Base-by-base conservation (phyloP, 257 asterid genomes). In the Misopates orontium region DNA sequence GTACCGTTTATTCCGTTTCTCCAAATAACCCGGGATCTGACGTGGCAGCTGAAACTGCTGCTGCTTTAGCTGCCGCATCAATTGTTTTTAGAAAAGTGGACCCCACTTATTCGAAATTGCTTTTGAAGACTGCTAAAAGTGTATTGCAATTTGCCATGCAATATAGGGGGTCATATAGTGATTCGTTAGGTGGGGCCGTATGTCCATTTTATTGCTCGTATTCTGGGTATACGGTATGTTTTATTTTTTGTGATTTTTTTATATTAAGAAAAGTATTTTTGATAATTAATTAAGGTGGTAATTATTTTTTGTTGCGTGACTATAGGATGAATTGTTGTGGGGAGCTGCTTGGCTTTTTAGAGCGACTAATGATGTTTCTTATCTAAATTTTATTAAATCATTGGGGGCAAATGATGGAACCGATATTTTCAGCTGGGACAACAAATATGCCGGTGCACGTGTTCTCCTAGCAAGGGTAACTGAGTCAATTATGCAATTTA, bases 31-130 rank as follows among this genome's bases (percentile, higher is more conserved):
- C 96, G 0, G 98, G 98, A 7, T 87, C 98, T 0, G 98, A 91
- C 40, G 96, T 91, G 3, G 96, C 98, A 0, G 98, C 80, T 4
- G 98, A 91, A 71, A 91, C 95, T 1, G 96, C 98, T 0, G 96
- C 98, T 0, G 96, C 98, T 4, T 69, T 91, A 55, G 98, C 98
- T 0, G 86, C 98, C 0, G 98, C 98, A 6, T 89, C 98, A 7
- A 21, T 91, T 12, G 98, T 87, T 20, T 91, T 91, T 67, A 75
- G 86, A 25, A 75, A 54, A 23, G 83, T 62, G 6, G 96, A 91
- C 50, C 77, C 73, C 0, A n/a, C 3, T 1, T 91, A 91, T 75
- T 76, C 96, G 10, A 74, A 53, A 41, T 53, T 78, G 71, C 76
- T 91, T 0, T 10, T 91, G 51, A 64, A 55, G 4, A 85, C 89